Evolutionary conservation across 192 early-diverging fungal species (phyloP).

Genomic region (Coemansia sp.): DNA sequence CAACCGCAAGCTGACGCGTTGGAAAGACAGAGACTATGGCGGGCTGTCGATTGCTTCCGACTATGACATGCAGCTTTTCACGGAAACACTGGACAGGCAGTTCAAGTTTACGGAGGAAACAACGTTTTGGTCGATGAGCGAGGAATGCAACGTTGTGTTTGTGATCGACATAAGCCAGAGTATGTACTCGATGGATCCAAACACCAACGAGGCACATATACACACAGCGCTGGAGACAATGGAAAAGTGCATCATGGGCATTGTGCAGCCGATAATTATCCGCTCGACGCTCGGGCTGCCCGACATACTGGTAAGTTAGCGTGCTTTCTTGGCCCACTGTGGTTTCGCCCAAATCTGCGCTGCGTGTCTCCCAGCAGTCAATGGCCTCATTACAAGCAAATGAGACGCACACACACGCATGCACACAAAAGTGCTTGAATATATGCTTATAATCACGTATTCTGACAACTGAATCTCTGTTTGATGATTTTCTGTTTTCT

Average conservation of each 20-base stretch:
- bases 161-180: constrained; percentile 57
- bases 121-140: constrained; percentile 45
- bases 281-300: constrained; percentile 40
- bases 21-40: constrained; percentile 16
- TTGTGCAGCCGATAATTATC: constrained; percentile 48
- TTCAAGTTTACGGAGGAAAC: constrained; percentile 57
- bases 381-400: not conserved
- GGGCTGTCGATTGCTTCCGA: not conserved
- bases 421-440: not conserved
- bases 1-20: constrained; percentile 18
- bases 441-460: not conserved
- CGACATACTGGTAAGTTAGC: constrained; percentile 28
- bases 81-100: constrained; percentile 42
- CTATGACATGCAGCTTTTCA: constrained; percentile 20
- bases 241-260: constrained; percentile 56
- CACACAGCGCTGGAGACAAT: constrained; percentile 51
- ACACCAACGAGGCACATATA: constrained; percentile 48
- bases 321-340: no score
- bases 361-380: no score
- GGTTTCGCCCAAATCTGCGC: no score
- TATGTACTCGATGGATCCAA: constrained; percentile 58
- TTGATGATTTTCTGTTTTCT: not conserved
- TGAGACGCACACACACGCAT: not conserved
- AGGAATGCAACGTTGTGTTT: constrained; percentile 55
- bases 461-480: not conserved